These are phyloP conservation scores for Petasospora fabianii DNA, from an alignment of 1,139 yeast genomes.

Conservation along the genomic window DNA sequence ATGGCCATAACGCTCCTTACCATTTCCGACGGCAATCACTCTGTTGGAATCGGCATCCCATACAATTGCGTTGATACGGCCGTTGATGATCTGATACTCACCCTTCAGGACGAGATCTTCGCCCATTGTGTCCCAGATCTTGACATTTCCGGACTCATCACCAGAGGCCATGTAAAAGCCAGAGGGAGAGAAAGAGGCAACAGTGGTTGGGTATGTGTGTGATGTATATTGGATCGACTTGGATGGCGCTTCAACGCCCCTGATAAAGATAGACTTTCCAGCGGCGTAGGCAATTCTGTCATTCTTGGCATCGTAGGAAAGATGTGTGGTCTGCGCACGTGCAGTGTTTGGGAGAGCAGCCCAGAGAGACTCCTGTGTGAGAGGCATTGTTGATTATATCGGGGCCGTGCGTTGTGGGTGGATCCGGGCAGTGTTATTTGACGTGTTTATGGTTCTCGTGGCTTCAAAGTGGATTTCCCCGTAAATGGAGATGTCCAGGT, in stretches of 20 bases:
- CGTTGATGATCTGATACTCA: conserved; percentile 78
- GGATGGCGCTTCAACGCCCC: conserved; percentile 56
- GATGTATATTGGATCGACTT: conserved; percentile 60
- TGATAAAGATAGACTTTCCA: conserved; percentile 75
- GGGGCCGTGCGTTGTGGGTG: too few species aligned
- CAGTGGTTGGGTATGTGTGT: conserved; percentile 71
- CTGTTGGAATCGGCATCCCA: conserved; percentile 93
- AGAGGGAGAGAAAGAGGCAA: conserved; percentile 82
- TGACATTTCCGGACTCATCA: conserved; percentile 82
- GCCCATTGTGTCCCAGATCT: conserved; percentile 76
- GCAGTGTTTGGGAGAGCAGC: conserved; percentile 80
- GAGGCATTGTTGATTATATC: conserved; percentile 22
- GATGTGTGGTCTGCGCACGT: conserved; percentile 65
- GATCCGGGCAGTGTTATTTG: too few species aligned
- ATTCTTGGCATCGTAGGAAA: conserved; percentile 67
- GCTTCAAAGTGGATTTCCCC: neutral
- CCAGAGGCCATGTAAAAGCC: conserved; percentile 92
- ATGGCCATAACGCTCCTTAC: conserved; percentile 88
- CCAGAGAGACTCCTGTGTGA: conserved; percentile 19
- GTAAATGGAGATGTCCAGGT: neutral
- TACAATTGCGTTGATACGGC: conserved; percentile 76
- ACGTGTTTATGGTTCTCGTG: too few species aligned
- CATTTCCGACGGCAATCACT: conserved; percentile 92
- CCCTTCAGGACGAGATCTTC: conserved; percentile 68
- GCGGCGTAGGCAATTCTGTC: conserved; percentile 75